Evolutionary conservation across 2,329 filamentous ascomycete genomes (phyloP).

Genomic region (Penicillium fuscoglaucum): DNA sequence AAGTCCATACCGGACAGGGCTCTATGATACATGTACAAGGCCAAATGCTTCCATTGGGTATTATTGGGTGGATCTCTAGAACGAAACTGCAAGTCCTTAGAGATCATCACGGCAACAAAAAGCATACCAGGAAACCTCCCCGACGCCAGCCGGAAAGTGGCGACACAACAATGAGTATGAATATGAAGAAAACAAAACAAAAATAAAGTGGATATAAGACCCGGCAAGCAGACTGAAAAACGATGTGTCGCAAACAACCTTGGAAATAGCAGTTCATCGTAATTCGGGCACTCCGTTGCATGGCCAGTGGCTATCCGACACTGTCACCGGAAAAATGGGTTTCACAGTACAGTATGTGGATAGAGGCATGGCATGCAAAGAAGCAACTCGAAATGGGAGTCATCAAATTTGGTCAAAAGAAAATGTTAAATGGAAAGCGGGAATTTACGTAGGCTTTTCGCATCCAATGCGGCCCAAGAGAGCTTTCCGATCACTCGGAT

Average conservation of each 20-base stretch:
- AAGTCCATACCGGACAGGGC: background rate
- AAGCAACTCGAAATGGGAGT: constrained; percentile 16
- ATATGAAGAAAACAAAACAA: constrained; percentile 8
- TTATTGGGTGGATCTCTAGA: constrained; percentile 23
- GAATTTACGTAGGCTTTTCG: constrained; percentile 60
- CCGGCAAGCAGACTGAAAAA: constrained; percentile 12
- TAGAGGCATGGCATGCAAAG: constrained; percentile 20
- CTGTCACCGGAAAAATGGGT: background rate
- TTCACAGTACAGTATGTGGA: background rate
- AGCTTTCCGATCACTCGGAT: constrained; percentile 61
- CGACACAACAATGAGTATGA: constrained; percentile 8
- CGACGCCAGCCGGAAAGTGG: constrained; percentile 5
- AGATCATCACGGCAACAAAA: constrained; percentile 13
- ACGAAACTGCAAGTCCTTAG: constrained; percentile 9
- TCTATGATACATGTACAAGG: constrained; percentile 10
- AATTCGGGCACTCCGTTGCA: constrained; percentile 21
- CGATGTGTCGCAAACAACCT: constrained; percentile 15
- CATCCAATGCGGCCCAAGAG: constrained; percentile 79
- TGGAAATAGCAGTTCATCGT: constrained; percentile 22
- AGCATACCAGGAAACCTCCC: constrained; percentile 11
- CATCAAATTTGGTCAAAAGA: constrained; percentile 16
- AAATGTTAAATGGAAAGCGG: background rate
- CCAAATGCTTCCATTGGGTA: constrained; percentile 26
- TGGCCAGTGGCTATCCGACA: constrained; percentile 1
- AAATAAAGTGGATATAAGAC: constrained; percentile 24